Conservation (phyloP, 2,329 filamentous ascomycete species). For the Ceratocystis albifundus region DNA sequence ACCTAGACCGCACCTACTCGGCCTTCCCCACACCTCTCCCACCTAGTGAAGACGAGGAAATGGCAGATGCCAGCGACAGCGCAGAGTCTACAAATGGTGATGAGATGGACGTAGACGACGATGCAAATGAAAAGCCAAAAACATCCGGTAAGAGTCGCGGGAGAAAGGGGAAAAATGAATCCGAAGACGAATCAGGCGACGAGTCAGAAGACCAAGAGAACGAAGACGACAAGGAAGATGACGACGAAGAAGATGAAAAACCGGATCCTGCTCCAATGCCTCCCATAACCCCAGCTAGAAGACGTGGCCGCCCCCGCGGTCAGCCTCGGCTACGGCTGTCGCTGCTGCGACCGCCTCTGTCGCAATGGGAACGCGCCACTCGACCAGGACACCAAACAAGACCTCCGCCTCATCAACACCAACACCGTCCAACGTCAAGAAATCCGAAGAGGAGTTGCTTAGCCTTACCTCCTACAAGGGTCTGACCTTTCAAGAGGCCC, state of each 20-base stretch:
- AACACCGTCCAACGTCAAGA: slow-evolving; percentile 17
- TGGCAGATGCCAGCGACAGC: slow-evolving; percentile 29
- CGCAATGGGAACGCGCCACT: slow-evolving; percentile 15
- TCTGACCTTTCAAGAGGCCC: slow-evolving; percentile 69
- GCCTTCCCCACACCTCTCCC: slow-evolving; percentile 64
- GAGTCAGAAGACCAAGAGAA: slow-evolving; percentile 29
- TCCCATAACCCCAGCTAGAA: slow-evolving; percentile 14
- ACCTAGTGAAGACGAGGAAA: slow-evolving; percentile 35
- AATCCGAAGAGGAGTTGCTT: slow-evolving; percentile 29
- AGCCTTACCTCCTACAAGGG: slow-evolving; percentile 53
- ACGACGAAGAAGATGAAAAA: slow-evolving; percentile 27
- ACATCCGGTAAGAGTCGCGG: neutral
- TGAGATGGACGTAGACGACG: slow-evolving; percentile 25
- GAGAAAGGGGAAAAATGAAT: slow-evolving; percentile 28
- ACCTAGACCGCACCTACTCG: slow-evolving; percentile 54
- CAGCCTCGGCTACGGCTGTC: slow-evolving; percentile 2
- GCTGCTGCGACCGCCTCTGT: neutral
- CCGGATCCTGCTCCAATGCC: slow-evolving; percentile 11
- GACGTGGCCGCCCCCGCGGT: slow-evolving; percentile 20
- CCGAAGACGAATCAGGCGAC: slow-evolving; percentile 29
- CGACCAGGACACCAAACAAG: slow-evolving; percentile 17
- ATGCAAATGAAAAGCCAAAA: slow-evolving; percentile 25
- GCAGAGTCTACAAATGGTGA: slow-evolving; percentile 22
- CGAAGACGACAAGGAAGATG: slow-evolving; percentile 28
- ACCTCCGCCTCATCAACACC: slow-evolving; percentile 15